Base-by-base conservation (phyloP, 495 filamentous ascomycete species). In the Podospora bellae-mahoneyi region DNA sequence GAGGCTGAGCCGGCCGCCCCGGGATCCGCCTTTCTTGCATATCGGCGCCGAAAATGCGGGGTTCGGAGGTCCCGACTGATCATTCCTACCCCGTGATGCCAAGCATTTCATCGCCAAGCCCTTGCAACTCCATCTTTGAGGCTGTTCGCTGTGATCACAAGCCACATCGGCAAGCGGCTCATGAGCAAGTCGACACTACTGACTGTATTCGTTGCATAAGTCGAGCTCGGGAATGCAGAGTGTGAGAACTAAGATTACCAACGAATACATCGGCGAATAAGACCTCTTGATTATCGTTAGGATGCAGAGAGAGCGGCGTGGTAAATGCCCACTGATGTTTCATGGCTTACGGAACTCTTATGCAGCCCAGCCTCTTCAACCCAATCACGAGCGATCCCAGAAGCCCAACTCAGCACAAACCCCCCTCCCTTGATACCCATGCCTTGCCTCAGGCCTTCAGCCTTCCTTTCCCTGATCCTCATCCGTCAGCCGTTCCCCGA, bases 321-420 rank as follows among this genome's bases (percentile, higher is more conserved):
- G 39, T 48, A 48, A 48, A 54, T 54, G 15, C 44, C 23, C 18
- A 54, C 34, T 27, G 48, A 28, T 20, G 48, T 65, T 58, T 65
- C 64, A 65, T 65, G 64, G 64, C 48, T 34, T 32, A 48, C 55
- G 55, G 19, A 10, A 20, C 60, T 44, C 55, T 57, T 54, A 60
- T 62, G 30, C 44, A 48, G 66, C 55, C 60, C 60, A 27, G 26
- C 30, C 62, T 54, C 53, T 64, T 54, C 61, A 64, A 64, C 39
- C 63, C 64, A 59, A 69, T n/a, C 58, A 54, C 19, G 20, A 26
- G 20, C 16, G 30, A 13, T 62, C 30, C 30, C n/a, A 19, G 32
- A 4, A 16, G 48, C 58, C 16, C 27, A 34, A 18, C 55, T 0
- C 30, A 55, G 23, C 61, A 60, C 9, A 23, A 62, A 9, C 55